Percentiles rank a stretch among this genome's conserved stretches.
These are phyloP conservation scores for Sisymbrium irio DNA, from an alignment of 345 rosid genomes.

Conservation along the genomic window DNA sequence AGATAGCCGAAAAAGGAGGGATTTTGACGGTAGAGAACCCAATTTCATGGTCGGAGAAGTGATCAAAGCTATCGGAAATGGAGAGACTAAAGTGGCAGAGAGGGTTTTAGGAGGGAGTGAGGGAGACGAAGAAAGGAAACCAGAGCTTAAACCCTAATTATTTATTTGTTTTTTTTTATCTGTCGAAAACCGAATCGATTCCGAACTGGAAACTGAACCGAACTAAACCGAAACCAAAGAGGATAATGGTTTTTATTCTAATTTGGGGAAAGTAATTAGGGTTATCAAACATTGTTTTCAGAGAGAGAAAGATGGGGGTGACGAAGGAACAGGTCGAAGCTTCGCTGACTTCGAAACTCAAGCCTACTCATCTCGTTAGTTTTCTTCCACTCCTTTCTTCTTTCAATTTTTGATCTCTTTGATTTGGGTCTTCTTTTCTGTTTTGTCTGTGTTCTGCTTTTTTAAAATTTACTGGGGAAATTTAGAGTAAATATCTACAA, in stretches of 20 bases:
- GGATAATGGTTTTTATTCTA: background rate
- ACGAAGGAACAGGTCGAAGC: constrained; percentile 84
- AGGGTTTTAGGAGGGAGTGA: constrained; percentile 34
- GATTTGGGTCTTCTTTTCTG: background rate
- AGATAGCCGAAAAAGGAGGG: constrained; percentile 26
- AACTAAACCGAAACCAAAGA: background rate
- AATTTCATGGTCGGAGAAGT: constrained; percentile 36
- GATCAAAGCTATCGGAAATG: constrained; percentile 12
- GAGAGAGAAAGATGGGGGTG: constrained; percentile 53
- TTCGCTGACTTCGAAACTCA: constrained; percentile 65
- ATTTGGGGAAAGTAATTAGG: constrained; percentile 13
- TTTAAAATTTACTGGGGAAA: background rate
- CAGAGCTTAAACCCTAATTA: constrained; percentile 31
- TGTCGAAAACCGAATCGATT: constrained; percentile 11
- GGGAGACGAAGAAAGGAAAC: constrained; percentile 14
- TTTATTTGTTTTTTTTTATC: background rate
- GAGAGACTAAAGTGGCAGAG: background rate
- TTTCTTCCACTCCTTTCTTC: background rate
- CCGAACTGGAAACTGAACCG: background rate
- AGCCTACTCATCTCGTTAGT: constrained; percentile 73
- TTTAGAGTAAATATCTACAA: background rate
- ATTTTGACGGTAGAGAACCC: constrained; percentile 23
- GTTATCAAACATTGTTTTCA: background rate
- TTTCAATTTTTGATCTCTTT: background rate
- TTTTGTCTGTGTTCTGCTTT: background rate